A percentile compares a stretch with the other conserved stretches of the same genome.
phyloP scores from a whole-genome alignment of 345 rosid species.

The Citrus maxima region DNA sequence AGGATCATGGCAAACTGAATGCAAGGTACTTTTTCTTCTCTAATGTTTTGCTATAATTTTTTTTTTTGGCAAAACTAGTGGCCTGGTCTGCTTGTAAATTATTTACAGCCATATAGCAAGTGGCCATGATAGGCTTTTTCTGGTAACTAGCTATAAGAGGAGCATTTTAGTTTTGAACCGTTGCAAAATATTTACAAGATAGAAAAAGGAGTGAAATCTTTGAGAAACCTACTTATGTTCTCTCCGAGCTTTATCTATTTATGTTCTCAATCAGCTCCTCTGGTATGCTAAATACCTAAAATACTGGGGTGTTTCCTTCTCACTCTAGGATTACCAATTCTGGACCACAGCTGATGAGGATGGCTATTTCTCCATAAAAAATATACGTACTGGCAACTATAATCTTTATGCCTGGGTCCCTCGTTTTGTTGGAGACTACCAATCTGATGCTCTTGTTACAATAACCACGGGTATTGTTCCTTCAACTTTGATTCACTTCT shows the following conservation, averaged over 20 bases:
- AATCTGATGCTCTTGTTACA: constrained; percentile 34
- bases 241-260: not conserved
- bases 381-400: constrained; percentile 57
- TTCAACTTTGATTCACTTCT: not conserved
- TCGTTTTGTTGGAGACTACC: constrained; percentile 83
- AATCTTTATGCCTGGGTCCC: constrained; percentile 86
- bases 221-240: not conserved
- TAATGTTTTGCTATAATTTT: not conserved
- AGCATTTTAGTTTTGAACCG: not conserved
- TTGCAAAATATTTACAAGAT: not conserved
- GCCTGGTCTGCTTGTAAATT: not conserved
- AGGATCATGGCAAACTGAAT: constrained; percentile 76
- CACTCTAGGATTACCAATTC: constrained; percentile 74
- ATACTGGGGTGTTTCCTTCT: not conserved
- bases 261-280: not conserved
- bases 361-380: constrained; percentile 64
- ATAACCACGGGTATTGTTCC: constrained; percentile 51
- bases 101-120: not conserved
- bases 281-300: not conserved
- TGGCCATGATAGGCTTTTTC: not conserved
- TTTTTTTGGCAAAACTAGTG: not conserved
- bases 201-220: not conserved
- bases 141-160: not conserved
- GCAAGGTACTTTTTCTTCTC: constrained; percentile 37
- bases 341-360: constrained; percentile 64